Evolutionary conservation across 805 yeast species (phyloP).

Genomic region (Cyberlindnera bimundalis): DNA sequence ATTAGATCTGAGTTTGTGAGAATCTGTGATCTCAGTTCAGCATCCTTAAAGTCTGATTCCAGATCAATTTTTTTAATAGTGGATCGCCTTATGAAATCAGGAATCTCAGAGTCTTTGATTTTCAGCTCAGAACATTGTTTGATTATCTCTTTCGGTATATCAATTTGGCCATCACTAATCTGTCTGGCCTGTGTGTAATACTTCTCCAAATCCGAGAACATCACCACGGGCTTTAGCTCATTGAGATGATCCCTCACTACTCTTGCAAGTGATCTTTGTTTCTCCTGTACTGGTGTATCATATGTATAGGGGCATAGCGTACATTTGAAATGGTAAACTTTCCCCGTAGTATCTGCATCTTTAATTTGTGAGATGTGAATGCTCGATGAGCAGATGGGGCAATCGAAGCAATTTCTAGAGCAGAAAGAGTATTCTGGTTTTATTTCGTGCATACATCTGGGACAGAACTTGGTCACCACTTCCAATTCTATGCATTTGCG

Average conservation of each 20-base stretch:
- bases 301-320: conserved; percentile 17
- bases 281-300: conserved; percentile 15
- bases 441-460: conserved; percentile 27
- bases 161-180: conserved; percentile 9
- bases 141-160: conserved; percentile 14
- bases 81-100: conserved; percentile 16
- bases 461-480: conserved; percentile 26
- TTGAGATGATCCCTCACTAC: conserved; percentile 12
- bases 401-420: conserved; percentile 27
- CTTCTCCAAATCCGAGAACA: conserved; percentile 21
- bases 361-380: conserved; percentile 13
- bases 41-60: neutral
- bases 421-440: conserved; percentile 24
- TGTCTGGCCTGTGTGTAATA: conserved; percentile 20
- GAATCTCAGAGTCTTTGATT: conserved; percentile 11
- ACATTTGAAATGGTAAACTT: conserved; percentile 17
- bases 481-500: conserved; percentile 28
- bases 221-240: conserved; percentile 3
- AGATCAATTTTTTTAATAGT: conserved; percentile 10
- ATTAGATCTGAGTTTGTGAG: neutral
- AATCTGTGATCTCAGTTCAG: neutral
- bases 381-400: conserved; percentile 24
- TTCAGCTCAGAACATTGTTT: conserved; percentile 19
- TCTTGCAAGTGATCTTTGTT: conserved; percentile 17
- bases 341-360: conserved; percentile 1